Percentiles rank a stretch among this genome's conserved stretches.
Conservation (phyloP, 1,284 basidiomycete genomes). For the Hortiboletus rubellus region DNA sequence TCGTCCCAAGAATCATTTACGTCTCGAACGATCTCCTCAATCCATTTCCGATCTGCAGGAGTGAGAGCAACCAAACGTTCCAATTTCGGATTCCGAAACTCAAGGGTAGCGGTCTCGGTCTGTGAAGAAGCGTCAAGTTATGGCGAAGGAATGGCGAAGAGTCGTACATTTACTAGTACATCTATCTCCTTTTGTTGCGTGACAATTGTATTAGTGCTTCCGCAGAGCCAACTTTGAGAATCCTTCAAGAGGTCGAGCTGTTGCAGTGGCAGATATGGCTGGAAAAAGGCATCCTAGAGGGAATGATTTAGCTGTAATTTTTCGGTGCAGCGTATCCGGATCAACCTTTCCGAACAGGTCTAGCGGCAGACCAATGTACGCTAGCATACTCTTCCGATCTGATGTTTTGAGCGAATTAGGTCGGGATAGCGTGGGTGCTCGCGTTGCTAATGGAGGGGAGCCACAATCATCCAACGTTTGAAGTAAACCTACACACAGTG, state of each 20-base stretch:
- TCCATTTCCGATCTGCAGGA: constrained; percentile 95
- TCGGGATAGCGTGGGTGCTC: constrained; percentile 64
- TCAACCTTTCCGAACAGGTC: constrained; percentile 80
- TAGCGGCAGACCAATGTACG: constrained; percentile 89
- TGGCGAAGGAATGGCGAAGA: neutral
- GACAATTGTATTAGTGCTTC: constrained; percentile 96
- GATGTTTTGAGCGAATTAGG: constrained; percentile 86
- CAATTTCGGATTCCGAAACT: constrained; percentile 80
- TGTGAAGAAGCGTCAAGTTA: constrained; percentile 34
- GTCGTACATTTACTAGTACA: constrained; percentile 81
- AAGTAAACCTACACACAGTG: constrained; percentile 59
- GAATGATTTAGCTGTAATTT: neutral
- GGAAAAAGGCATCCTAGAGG: constrained; percentile 86
- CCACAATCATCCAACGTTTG: constrained; percentile 91
- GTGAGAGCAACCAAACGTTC: constrained; percentile 82
- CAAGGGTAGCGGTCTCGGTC: constrained; percentile 83
- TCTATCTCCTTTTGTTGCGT: constrained; percentile 94
- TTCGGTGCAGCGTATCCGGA: neutral
- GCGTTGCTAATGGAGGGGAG: constrained; percentile 79
- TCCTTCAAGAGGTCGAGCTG: constrained; percentile 89
- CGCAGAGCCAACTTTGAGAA: constrained; percentile 83
- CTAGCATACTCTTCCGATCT: constrained; percentile 87
- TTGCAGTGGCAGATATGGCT: constrained; percentile 96
- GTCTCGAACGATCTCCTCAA: constrained; percentile 75
- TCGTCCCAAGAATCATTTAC: constrained; percentile 82